Percentiles rank a stretch among this genome's conserved stretches.
Conservation (phyloP, 495 filamentous ascomycete genomes). For the Lindgomyces ingoldianus region DNA sequence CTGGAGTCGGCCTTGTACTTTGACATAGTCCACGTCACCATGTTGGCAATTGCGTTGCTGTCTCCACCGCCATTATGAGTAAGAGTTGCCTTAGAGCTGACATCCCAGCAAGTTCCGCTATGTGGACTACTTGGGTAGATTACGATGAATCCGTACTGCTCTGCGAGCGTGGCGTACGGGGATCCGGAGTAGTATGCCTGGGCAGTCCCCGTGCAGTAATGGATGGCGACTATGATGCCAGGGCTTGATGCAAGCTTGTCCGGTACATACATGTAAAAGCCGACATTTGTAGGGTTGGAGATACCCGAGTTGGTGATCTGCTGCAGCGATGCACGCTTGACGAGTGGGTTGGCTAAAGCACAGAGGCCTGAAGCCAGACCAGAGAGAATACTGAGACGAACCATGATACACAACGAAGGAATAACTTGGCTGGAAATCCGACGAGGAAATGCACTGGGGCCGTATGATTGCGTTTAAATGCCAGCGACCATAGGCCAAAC, state of each 20-base stretch:
- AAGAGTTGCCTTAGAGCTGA: conserved; percentile 48
- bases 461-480: no score
- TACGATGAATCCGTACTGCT: conserved; percentile 56
- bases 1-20: conserved; percentile 52
- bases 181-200: conserved; percentile 37
- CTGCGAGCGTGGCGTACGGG: conserved; percentile 48
- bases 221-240: conserved; percentile 32
- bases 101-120: conserved; percentile 59
- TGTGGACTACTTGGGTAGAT: conserved; percentile 55
- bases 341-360: background rate
- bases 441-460: background rate
- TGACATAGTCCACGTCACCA: conserved; percentile 55
- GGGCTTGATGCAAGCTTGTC: conserved; percentile 27
- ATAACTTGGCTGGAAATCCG: background rate
- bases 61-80: conserved; percentile 56
- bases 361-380: background rate
- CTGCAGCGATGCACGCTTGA: conserved; percentile 9
- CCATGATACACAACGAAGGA: background rate
- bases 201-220: conserved; percentile 38
- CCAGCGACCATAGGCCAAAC: background rate
- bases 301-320: conserved; percentile 11
- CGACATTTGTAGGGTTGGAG: conserved; percentile 11
- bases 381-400: background rate
- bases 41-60: conserved; percentile 54
- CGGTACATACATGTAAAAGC: conserved; percentile 40